Conservation (phyloP, 345 rosid species). For the Populus euphratica region DNA sequence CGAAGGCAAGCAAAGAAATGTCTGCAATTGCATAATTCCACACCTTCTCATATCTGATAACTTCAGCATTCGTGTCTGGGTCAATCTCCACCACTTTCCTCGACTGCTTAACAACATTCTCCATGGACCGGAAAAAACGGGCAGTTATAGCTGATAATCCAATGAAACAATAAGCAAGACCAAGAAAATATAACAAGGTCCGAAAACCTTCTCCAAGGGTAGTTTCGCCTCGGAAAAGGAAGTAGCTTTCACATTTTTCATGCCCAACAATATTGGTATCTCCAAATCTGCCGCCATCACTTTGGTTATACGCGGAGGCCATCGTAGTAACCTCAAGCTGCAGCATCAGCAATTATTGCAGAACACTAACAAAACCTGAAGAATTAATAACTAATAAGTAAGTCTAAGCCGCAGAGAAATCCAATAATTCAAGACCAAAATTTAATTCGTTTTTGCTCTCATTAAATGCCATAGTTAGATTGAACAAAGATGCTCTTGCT, state of each 20-base stretch:
- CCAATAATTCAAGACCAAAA: no score
- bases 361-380: conserved; percentile 14
- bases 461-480: no score
- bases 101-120: conserved; percentile 82
- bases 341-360: conserved; percentile 14
- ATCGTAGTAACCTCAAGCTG: conserved; percentile 26
- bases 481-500: no score
- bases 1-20: conserved; percentile 80
- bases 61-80: conserved; percentile 48
- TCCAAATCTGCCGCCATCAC: conserved; percentile 15
- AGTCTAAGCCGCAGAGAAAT: neutral
- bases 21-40: conserved; percentile 94
- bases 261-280: conserved; percentile 22
- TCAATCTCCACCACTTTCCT: conserved; percentile 67
- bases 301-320: conserved; percentile 32
- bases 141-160: conserved; percentile 86
- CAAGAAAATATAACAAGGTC: conserved; percentile 53
- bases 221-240: conserved; percentile 55
- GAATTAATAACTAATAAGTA: neutral
- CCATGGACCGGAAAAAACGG: conserved; percentile 83
- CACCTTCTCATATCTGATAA: conserved; percentile 59
- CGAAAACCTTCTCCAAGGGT: conserved; percentile 43
- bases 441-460: no score
- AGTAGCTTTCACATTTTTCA: conserved; percentile 53
- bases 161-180: conserved; percentile 79